phyloP scores from a whole-genome alignment of 768 basidiomycete species.

The Cubamyces lactineus region DNA sequence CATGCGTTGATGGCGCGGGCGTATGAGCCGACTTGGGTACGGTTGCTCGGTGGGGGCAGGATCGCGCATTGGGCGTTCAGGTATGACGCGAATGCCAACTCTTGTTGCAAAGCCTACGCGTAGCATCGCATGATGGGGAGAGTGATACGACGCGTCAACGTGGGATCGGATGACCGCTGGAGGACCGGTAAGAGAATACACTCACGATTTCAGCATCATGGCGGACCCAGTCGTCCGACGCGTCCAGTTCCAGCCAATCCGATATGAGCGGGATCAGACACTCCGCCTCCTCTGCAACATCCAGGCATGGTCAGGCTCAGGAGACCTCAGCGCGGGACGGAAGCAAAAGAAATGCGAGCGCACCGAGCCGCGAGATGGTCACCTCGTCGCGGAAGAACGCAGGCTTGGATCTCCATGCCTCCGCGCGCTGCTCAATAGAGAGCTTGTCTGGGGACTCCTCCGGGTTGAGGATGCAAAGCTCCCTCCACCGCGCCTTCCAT shows the following conservation, averaged over 20 bases:
- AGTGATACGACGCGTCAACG: neutral
- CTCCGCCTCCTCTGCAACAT: slow-evolving; percentile 67
- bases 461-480: slow-evolving; percentile 78
- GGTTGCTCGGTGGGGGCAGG: slow-evolving; percentile 85
- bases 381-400: slow-evolving; percentile 83
- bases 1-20: slow-evolving; percentile 87
- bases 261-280: slow-evolving; percentile 77
- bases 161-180: neutral
- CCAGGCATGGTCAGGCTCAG: neutral
- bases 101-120: slow-evolving; percentile 84
- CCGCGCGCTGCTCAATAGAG: slow-evolving; percentile 65
- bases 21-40: slow-evolving; percentile 87
- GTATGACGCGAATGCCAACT: slow-evolving; percentile 91
- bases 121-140: neutral
- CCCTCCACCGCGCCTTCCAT: slow-evolving; percentile 88
- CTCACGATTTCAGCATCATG: slow-evolving; percentile 95
- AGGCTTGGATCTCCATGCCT: slow-evolving; percentile 85
- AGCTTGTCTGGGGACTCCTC: slow-evolving; percentile 43
- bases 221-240: slow-evolving; percentile 89
- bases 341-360: slow-evolving; percentile 33
- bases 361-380: slow-evolving; percentile 86
- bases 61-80: slow-evolving; percentile 84
- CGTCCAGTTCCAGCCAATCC: slow-evolving; percentile 96
- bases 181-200: slow-evolving; percentile 17
- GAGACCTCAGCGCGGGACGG: slow-evolving; percentile 4